These are phyloP conservation scores for Suhomyces wounanorum DNA, from an alignment of 1,139 yeast genomes.

Conservation along the genomic window DNA sequence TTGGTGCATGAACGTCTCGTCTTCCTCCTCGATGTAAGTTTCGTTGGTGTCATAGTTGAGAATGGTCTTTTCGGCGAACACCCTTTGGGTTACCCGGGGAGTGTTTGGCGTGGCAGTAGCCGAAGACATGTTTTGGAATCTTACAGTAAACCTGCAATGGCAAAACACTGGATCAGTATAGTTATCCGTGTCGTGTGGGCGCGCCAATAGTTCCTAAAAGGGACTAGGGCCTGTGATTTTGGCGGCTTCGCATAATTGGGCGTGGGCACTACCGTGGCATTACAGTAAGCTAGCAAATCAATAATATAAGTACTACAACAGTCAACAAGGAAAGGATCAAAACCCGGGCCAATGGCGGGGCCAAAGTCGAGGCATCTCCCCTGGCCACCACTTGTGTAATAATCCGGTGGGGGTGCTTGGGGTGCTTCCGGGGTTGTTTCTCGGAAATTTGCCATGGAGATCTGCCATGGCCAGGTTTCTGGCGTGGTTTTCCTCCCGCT, in stretches of 20 bases:
- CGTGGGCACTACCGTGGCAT: no score
- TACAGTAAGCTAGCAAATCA: no score
- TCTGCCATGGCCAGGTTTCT: background rate
- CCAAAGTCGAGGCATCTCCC: background rate
- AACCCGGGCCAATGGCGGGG: background rate
- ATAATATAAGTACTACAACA: background rate
- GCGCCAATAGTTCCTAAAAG: background rate
- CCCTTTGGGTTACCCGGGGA: conserved; percentile 15
- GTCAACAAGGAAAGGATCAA: no score
- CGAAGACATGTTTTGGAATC: conserved; percentile 14
- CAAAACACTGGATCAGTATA: background rate
- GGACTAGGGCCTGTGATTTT: background rate
- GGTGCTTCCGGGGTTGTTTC: background rate
- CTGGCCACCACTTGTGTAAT: background rate
- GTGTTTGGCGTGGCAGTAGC: conserved; percentile 20
- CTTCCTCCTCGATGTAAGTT: conserved; percentile 43
- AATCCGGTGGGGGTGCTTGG: no score
- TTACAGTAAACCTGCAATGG: background rate
- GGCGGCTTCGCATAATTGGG: background rate
- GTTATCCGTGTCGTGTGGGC: background rate
- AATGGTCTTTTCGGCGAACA: conserved; percentile 21
- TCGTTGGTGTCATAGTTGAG: conserved; percentile 30
- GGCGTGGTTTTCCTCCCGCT: background rate
- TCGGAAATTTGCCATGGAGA: background rate
- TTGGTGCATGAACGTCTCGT: conserved; percentile 35